Conservation (phyloP, 2,329 filamentous ascomycete genomes). For the Ascochyta clinopodiicola region DNA sequence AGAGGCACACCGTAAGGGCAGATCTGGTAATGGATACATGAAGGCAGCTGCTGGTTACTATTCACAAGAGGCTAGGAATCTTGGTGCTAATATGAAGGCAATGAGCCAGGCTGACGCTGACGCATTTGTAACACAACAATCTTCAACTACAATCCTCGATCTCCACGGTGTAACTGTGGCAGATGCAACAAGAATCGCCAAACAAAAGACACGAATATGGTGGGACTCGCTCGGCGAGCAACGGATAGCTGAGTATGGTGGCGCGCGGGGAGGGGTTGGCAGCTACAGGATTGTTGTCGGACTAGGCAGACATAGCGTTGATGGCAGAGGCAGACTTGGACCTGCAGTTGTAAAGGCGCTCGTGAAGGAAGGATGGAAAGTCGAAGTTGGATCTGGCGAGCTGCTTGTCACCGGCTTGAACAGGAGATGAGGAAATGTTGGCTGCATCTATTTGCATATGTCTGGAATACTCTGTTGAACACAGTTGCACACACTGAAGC, state of each 20-base stretch:
- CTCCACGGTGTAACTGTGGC: slow-evolving; percentile 83
- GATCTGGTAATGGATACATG: slow-evolving; percentile 72
- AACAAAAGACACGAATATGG: slow-evolving; percentile 72
- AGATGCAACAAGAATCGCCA: slow-evolving; percentile 81
- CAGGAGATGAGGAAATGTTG: slow-evolving; percentile 22
- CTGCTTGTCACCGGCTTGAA: slow-evolving; percentile 71
- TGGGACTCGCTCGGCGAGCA: slow-evolving; percentile 76
- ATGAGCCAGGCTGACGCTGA: slow-evolving; percentile 74
- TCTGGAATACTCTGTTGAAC: slow-evolving; percentile 3
- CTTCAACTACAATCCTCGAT: slow-evolving; percentile 72
- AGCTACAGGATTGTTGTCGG: slow-evolving; percentile 82
- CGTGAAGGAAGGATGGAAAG: slow-evolving; percentile 80
- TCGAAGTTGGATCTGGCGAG: slow-evolving; percentile 74
- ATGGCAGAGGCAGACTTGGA: slow-evolving; percentile 77
- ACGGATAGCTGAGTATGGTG: slow-evolving; percentile 55
- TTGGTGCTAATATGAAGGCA: slow-evolving; percentile 62
- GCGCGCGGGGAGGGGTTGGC: slow-evolving; percentile 53
- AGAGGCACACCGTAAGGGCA: slow-evolving; percentile 64
- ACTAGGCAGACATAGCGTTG: slow-evolving; percentile 76
- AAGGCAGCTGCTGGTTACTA: slow-evolving; percentile 80
- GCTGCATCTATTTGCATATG: neutral
- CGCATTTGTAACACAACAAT: slow-evolving; percentile 71
- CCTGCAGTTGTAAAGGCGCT: slow-evolving; percentile 80
- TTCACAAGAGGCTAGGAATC: slow-evolving; percentile 71
- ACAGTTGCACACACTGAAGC: neutral